These are phyloP conservation scores for Trichosporon faecale DNA, from an alignment of 1,284 basidiomycete species.

Conservation along the genomic window DNA sequence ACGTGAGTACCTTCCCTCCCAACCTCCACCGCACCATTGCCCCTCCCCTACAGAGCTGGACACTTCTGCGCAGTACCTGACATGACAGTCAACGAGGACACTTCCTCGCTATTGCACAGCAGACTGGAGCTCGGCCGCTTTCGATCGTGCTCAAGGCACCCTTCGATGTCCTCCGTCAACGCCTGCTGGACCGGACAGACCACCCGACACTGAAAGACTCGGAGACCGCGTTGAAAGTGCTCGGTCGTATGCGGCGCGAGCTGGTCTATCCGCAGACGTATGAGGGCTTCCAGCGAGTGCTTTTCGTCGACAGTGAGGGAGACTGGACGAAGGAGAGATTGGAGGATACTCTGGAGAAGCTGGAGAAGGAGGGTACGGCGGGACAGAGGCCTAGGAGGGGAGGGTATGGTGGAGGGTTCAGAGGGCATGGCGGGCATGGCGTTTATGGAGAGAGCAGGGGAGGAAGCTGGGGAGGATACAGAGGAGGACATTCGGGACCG, in stretches of 20 bases:
- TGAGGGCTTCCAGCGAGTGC: slow-evolving; percentile 22
- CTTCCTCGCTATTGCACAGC: slow-evolving; percentile 40
- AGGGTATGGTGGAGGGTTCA: not conserved
- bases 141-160: slow-evolving; percentile 32
- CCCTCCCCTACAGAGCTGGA: no score
- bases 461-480: not conserved
- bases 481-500: not conserved
- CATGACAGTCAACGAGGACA: slow-evolving; percentile 46
- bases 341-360: not conserved
- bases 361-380: not conserved
- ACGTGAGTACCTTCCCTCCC: slow-evolving; percentile 29
- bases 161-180: slow-evolving; percentile 29
- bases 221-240: slow-evolving; percentile 39
- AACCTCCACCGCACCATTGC: not conserved
- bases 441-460: not conserved
- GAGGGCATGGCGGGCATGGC: not conserved
- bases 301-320: slow-evolving; percentile 10
- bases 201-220: slow-evolving; percentile 48
- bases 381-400: not conserved
- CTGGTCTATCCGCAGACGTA: slow-evolving; percentile 31
- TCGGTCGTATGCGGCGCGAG: slow-evolving; percentile 37
- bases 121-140: slow-evolving; percentile 19
- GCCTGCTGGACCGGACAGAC: slow-evolving; percentile 32
- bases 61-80: slow-evolving; percentile 17
- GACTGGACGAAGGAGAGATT: not conserved